Evolutionary conservation across 306 rosid species (phyloP).

Genomic region (Crotalaria pallida): DNA sequence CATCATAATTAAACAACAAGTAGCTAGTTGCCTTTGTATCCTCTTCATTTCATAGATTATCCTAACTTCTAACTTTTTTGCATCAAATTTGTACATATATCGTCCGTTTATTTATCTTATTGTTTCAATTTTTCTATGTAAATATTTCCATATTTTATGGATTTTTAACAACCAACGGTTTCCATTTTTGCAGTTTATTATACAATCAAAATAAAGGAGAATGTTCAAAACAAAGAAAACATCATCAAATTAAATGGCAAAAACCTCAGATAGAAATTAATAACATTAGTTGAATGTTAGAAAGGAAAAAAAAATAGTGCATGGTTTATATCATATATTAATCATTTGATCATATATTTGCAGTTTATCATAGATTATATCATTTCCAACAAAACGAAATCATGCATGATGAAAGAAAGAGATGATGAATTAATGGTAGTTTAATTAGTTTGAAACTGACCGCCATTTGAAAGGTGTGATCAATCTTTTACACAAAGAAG

Average conservation of each 20-base stretch:
- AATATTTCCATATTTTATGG: background rate
- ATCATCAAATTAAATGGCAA: background rate
- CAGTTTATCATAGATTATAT: no score
- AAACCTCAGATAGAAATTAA: background rate
- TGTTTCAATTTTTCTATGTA: no score
- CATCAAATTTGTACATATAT: background rate
- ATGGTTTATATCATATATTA: background rate
- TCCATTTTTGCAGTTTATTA: background rate
- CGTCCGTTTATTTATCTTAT: background rate
- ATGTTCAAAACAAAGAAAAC: background rate
- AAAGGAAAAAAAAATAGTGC: background rate
- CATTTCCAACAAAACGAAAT: background rate
- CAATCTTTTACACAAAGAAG: background rate
- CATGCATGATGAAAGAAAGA: background rate
- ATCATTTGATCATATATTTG: background rate
- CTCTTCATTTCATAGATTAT: background rate
- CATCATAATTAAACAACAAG: background rate
- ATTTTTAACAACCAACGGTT: background rate
- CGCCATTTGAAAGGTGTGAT: background rate
- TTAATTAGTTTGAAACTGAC: conserved; percentile 1
- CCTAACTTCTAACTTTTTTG: background rate
- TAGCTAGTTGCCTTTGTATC: background rate
- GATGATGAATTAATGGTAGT: no score
- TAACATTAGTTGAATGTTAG: background rate
- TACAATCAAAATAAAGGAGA: background rate